Evolutionary conservation across 768 basidiomycete genomes (phyloP), one percentile per base, ranked within the genome.

Genomic region (Tulasnella sp.): DNA sequence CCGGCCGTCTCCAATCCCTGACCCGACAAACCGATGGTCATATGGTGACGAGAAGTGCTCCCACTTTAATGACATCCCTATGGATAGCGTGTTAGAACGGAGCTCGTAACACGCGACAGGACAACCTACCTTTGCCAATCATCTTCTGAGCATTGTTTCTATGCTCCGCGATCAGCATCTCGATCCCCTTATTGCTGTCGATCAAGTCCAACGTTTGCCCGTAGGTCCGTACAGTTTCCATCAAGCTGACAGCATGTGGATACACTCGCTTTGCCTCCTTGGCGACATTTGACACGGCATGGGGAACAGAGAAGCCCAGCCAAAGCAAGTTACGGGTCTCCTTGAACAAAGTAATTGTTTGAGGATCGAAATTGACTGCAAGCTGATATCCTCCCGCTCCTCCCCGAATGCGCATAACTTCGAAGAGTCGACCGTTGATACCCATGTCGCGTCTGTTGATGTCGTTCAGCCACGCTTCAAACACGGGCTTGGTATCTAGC

Each of bases 191-290:
- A 83, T 98, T 94, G 61, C 88, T 88, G 83, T 98, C 93, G 81
- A 99, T 92, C 81, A 98, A 85, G 83, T 95, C 94, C 83, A 98
- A 85, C 0, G 95, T 98, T 86, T 99, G 98, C 26, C 93, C 93
- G 84, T 99, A 99, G 39, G 95, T 98, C 83, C 96, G 87, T n/a
- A 99, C 95, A 0, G 96, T 97, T 87, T 99, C 98, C 97, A 99
- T 99, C 84, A 95, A 84, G 82, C 94, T 95, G 81, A 99, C 97
- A 2, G 98, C 98, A 86, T 98, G 96, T 0, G 96, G 96, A 83
- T 99, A 99, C 79, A 99, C 96, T 81, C 95, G 87, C 87, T 98
- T 98, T 79, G 98, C 98, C 81, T 99, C 97, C 86, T 98, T 99
- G 46, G 98, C 98, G 90, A 98, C 93, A 83, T 96, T 98, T 81